Evolutionary conservation across 768 basidiomycete genomes (phyloP), one percentile per base, ranked within the genome.

Genomic region (Trametopsis cervina): DNA sequence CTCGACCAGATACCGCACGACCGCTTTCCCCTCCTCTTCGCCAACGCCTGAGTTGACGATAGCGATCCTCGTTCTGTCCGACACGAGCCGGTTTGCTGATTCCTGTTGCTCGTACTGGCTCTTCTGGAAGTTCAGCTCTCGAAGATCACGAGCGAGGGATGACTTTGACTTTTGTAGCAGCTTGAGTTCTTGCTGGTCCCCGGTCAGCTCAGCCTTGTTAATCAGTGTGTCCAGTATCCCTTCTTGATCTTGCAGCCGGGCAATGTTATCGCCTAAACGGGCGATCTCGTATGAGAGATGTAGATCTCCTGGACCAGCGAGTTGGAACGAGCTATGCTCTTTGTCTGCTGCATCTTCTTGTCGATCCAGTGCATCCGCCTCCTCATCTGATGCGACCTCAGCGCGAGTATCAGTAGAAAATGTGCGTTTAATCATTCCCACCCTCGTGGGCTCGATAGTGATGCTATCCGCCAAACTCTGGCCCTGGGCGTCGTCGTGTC

Each of bases 21-120:
- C 89, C 21, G 87, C 83, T 62, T 89, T 94, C 5, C 92, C 91
- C 37, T 80, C 81, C 51, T 91, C 89, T 46, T 92, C 87, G 0
- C 82, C 84, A 1, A 82, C 75, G 0, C 89, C 80, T 4, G 89
- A 90, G 50, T 79, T 91, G 13, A 89, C 81, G 37, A 99, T 90
- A 2, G 78, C 73, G n/a, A 95, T 83, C 52, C 72, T 78, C 3
- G 93, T 98, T 24, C 89, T 76, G 20, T 87, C 83, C 1, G 92
- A 85, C 20, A 90, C 68, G 2, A 98, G 77, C 15, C 86, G 77
- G 59, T 93, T 96, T 20, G 89, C 89, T n/a, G 79, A 73, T 60
- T 96, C 92, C 64, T 97, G 94, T 60, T 91, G 88, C 61, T 95
- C 89, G 61, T 90, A 97, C 60, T 97, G 94, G 10, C 77, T 75